These are phyloP conservation scores for Phytophthora hibernalis DNA, from an alignment of 352 stramenopile species.

Conservation along the genomic window DNA sequence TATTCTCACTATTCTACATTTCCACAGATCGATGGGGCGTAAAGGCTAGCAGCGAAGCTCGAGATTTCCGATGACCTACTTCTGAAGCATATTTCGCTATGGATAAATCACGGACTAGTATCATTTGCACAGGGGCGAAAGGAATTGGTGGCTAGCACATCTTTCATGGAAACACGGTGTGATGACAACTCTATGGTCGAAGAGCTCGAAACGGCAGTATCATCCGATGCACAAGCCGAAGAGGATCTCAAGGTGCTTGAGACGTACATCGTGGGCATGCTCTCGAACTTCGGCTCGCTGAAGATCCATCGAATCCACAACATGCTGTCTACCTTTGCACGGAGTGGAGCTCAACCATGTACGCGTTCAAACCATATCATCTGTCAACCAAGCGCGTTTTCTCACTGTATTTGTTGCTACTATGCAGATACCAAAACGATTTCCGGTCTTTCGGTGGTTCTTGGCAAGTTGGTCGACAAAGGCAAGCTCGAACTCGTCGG, in stretches of 20 bases:
- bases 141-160: constrained; percentile 47
- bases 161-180: constrained; percentile 56
- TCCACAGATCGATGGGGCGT: constrained; percentile 60
- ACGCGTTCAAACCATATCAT: constrained; percentile 28
- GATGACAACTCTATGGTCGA: constrained; percentile 52
- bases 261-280: constrained; percentile 96
- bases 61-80: constrained; percentile 69
- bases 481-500: constrained; percentile 73
- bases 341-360: constrained; percentile 80
- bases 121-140: constrained; percentile 50
- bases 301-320: constrained; percentile 95
- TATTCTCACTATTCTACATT: constrained; percentile 1
- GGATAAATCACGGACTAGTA: constrained; percentile 78
- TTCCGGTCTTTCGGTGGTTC: constrained; percentile 71
- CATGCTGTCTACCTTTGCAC: constrained; percentile 91
- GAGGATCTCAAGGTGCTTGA: constrained; percentile 94
- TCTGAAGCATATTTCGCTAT: constrained; percentile 67
- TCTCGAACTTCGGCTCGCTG: constrained; percentile 94
- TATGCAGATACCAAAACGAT: constrained; percentile 85
- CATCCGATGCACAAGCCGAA: constrained; percentile 89
- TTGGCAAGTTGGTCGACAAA: constrained; percentile 73
- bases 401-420: constrained; percentile 24
- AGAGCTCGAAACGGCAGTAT: constrained; percentile 87
- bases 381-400: neutral
- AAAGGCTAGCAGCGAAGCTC: constrained; percentile 63